phyloP scores from a whole-genome alignment of 495 filamentous ascomycete species.

The Talaromyces liani region DNA sequence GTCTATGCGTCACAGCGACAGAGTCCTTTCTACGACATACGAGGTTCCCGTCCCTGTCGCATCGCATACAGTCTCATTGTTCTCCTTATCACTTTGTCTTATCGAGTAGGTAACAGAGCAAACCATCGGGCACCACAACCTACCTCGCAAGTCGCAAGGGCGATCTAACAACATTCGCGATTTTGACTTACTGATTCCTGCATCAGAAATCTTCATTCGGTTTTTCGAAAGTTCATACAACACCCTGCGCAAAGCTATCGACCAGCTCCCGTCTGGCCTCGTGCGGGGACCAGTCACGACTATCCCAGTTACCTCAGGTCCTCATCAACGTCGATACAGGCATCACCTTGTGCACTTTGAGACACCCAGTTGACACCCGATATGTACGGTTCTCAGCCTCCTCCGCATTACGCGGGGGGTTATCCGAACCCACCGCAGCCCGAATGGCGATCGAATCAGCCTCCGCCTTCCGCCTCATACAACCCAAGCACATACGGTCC shows the following conservation, averaged over 20 bases:
- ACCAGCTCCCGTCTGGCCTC: background rate
- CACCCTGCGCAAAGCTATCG: background rate
- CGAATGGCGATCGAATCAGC: slow-evolving; percentile 34
- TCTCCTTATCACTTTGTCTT: background rate
- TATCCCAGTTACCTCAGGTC: background rate
- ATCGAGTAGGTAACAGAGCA: background rate
- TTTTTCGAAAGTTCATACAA: background rate
- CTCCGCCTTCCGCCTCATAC: slow-evolving; percentile 25
- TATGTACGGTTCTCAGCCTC: slow-evolving; percentile 16
- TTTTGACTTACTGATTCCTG: background rate
- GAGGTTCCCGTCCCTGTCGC: background rate
- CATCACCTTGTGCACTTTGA: background rate
- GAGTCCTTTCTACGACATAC: background rate
- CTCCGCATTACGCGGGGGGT: slow-evolving; percentile 14
- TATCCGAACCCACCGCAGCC: slow-evolving; percentile 26
- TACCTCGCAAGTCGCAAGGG: background rate
- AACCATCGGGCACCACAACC: background rate
- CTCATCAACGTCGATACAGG: background rate
- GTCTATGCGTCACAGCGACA: background rate
- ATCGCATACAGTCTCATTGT: background rate
- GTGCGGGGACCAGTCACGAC: background rate
- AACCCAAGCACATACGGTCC: slow-evolving; percentile 34
- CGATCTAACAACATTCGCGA: background rate
- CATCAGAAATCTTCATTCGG: background rate
- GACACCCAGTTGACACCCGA: background rate